These are phyloP conservation scores for Umbelopsis ramanniana DNA, from an alignment of 192 early-diverging fungal genomes.

Conservation along the genomic window DNA sequence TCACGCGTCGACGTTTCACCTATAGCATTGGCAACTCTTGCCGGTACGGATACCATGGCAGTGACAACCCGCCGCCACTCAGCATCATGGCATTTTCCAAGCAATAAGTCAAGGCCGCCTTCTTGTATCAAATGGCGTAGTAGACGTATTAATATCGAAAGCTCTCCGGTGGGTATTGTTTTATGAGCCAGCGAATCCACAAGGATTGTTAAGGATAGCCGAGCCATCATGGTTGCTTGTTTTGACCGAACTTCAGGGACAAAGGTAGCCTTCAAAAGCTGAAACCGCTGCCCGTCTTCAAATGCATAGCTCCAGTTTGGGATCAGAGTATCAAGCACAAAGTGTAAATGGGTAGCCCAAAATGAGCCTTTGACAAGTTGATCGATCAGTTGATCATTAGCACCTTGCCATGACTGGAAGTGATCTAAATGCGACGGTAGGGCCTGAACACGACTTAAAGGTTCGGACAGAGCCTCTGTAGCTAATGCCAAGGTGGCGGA, in stretches of 20 bases:
- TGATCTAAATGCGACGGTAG: background rate
- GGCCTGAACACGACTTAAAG: background rate
- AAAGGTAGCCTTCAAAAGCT: background rate
- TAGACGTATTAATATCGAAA: background rate
- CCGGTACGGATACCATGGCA: background rate
- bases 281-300: constrained; percentile 6
- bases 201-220: background rate
- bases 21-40: constrained; percentile 17
- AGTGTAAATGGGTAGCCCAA: constrained; percentile 1
- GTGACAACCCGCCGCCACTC: background rate
- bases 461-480: background rate
- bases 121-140: background rate
- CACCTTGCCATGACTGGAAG: background rate
- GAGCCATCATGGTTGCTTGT: background rate
- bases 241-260: background rate
- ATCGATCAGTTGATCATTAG: background rate
- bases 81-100: background rate
- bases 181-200: background rate
- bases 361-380: background rate
- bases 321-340: constrained; percentile 1
- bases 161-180: background rate
- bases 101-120: constrained; percentile 1
- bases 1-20: constrained; percentile 1
- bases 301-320: constrained; percentile 14
- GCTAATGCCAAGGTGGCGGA: background rate